Evolutionary conservation across 2,329 filamentous ascomycete genomes (phyloP).

Genomic region (Pseudocercospora macadamiae): DNA sequence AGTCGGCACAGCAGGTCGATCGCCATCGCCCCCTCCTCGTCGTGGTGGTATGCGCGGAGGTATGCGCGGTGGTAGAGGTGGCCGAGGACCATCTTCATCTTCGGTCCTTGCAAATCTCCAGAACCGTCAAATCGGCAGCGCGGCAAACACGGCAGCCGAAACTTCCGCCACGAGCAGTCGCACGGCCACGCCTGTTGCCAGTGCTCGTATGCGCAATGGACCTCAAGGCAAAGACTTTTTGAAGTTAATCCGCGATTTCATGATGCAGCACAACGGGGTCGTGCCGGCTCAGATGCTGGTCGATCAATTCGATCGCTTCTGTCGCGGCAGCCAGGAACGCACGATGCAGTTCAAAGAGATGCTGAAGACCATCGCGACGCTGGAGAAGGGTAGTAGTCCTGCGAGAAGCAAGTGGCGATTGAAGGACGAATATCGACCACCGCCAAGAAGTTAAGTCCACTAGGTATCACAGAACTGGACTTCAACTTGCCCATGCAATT

Average conservation of each 20-base stretch:
- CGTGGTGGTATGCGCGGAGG: constrained; percentile 43
- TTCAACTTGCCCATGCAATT: too few relatives aligned
- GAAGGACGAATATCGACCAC: constrained; percentile 56
- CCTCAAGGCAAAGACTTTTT: constrained; percentile 48
- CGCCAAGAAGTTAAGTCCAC: not conserved
- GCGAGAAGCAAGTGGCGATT: constrained; percentile 59
- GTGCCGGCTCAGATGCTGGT: constrained; percentile 84
- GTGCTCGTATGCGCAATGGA: constrained; percentile 11
- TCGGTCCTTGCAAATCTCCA: constrained; percentile 49
- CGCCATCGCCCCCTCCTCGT: constrained; percentile 57
- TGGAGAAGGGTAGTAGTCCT: constrained; percentile 60
- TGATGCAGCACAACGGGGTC: constrained; percentile 74
- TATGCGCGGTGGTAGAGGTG: constrained; percentile 34
- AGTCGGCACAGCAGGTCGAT: constrained; percentile 75
- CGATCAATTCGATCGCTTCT: constrained; percentile 85
- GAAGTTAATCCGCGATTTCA: constrained; percentile 71
- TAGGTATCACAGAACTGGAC: not conserved
- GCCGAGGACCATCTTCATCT: constrained; percentile 44
- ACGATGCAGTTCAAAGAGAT: constrained; percentile 81
- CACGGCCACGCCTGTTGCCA: constrained; percentile 31
- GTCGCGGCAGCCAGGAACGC: constrained; percentile 64
- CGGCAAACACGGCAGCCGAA: constrained; percentile 31
- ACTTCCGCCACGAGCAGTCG: constrained; percentile 35
- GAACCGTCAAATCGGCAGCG: constrained; percentile 41
- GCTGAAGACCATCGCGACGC: constrained; percentile 72